Percentiles rank a stretch among this genome's conserved stretches.
phyloP scores from a whole-genome alignment of 768 basidiomycete species.

The Leccinum sublutescens region DNA sequence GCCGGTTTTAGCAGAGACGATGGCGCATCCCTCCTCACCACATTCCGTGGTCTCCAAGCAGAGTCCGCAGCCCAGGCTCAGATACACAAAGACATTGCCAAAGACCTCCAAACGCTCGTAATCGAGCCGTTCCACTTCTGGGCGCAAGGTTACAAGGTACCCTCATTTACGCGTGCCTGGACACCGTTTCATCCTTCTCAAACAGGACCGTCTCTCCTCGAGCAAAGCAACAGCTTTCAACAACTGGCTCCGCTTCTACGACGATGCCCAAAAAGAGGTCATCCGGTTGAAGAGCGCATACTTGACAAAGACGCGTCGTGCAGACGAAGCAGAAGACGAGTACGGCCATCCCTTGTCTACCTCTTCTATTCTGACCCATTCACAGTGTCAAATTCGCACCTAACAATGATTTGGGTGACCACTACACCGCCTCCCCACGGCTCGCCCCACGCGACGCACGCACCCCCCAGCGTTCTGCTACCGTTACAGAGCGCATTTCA shows the following conservation, averaged over 20 bases:
- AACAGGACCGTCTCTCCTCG: conserved; percentile 59
- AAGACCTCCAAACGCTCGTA: conserved; percentile 73
- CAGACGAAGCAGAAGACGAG: conserved; percentile 95
- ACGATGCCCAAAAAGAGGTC: conserved; percentile 62
- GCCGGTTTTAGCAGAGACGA: conserved; percentile 77
- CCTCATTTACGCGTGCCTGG: conserved; percentile 1
- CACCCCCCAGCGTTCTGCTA: conserved; percentile 62
- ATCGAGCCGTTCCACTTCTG: conserved; percentile 79
- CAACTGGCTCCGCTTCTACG: conserved; percentile 68
- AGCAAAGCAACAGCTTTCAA: conserved; percentile 59
- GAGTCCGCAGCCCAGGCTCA: conserved; percentile 74
- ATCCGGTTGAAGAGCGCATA: conserved; percentile 75
- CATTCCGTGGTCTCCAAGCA: conserved; percentile 76
- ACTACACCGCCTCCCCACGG: conserved; percentile 80
- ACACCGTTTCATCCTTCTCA: conserved; percentile 16
- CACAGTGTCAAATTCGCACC: conserved; percentile 86
- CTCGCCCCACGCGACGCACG: conserved; percentile 56
- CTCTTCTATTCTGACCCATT: conserved; percentile 10
- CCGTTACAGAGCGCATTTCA: conserved; percentile 84
- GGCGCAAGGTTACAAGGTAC: conserved; percentile 72
- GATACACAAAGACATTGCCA: conserved; percentile 66
- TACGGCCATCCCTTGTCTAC: conserved; percentile 40
- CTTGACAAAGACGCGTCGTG: conserved; percentile 71
- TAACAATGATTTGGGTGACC: conserved; percentile 57
- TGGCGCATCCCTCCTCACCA: conserved; percentile 76